Conservation (phyloP, 139 green algal species). For the Chlorella sp. region DNA sequence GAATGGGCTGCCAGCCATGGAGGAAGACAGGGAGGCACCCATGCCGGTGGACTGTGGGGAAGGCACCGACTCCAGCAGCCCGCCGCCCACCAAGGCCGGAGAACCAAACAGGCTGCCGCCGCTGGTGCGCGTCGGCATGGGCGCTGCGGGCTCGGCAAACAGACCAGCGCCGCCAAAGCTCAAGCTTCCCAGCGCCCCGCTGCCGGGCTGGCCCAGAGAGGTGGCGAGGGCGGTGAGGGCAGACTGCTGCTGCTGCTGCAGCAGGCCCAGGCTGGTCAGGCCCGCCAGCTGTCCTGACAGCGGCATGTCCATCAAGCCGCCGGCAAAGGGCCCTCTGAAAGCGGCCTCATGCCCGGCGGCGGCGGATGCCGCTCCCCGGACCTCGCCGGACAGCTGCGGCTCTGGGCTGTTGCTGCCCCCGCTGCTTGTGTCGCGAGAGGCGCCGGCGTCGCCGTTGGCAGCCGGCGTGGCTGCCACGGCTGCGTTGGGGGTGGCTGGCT, state of each 20-base stretch:
- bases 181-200: no score
- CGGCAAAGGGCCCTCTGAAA: not conserved
- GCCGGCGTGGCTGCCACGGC: not conserved
- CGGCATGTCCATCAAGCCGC: not conserved
- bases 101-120: constrained; percentile 27
- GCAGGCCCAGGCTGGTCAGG: not conserved
- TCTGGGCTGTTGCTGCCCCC: constrained; percentile 20
- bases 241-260: not conserved
- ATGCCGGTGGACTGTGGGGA: not conserved
- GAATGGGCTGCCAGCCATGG: not conserved
- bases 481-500: not conserved
- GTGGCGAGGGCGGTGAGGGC: not conserved
- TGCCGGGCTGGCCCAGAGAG: not conserved
- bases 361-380: not conserved
- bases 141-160: not conserved
- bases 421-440: constrained; percentile 3
- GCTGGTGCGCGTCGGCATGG: not conserved
- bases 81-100: not conserved
- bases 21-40: not conserved
- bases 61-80: not conserved
- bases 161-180: not conserved
- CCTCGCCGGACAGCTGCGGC: not conserved
- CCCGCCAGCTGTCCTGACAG: not conserved
- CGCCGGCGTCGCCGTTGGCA: not conserved
- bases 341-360: not conserved